phyloP scores from a whole-genome alignment of 768 basidiomycete genomes.

The Amanita phalloides region DNA sequence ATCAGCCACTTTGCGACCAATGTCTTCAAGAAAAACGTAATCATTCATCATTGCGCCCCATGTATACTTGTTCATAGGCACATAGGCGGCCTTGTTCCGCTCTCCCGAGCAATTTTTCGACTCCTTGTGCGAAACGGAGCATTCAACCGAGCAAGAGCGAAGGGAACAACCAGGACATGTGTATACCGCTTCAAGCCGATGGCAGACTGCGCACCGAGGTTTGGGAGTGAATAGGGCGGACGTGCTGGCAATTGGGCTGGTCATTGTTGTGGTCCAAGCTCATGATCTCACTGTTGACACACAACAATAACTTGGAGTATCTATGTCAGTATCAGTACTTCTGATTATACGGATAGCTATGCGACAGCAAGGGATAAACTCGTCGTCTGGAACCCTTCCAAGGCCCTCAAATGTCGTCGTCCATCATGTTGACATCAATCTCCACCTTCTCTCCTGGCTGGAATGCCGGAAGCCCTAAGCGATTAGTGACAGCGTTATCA shows the following conservation, averaged over 20 bases:
- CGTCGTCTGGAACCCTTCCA: neutral
- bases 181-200: slow-evolving; percentile 42
- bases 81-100: slow-evolving; percentile 62
- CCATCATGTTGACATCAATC: slow-evolving; percentile 71
- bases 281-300: neutral
- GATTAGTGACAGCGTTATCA: slow-evolving; percentile 3
- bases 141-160: slow-evolving; percentile 65
- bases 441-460: slow-evolving; percentile 98
- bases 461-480: slow-evolving; percentile 90
- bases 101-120: slow-evolving; percentile 53
- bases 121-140: slow-evolving; percentile 61
- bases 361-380: neutral
- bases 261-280: neutral
- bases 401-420: slow-evolving; percentile 53
- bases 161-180: slow-evolving; percentile 68
- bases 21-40: slow-evolving; percentile 77
- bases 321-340: neutral
- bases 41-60: slow-evolving; percentile 88
- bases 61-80: slow-evolving; percentile 75
- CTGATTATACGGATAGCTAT: neutral
- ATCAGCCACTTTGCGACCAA: slow-evolving; percentile 61
- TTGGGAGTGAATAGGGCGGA: slow-evolving; percentile 12
- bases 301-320: neutral
- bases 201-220: slow-evolving; percentile 40
- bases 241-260: slow-evolving; percentile 6